Evolutionary conservation across 108 stramenopile genomes (phyloP), one percentile per base, ranked within the genome.

Genomic region (Skeletonema menzelii): DNA sequence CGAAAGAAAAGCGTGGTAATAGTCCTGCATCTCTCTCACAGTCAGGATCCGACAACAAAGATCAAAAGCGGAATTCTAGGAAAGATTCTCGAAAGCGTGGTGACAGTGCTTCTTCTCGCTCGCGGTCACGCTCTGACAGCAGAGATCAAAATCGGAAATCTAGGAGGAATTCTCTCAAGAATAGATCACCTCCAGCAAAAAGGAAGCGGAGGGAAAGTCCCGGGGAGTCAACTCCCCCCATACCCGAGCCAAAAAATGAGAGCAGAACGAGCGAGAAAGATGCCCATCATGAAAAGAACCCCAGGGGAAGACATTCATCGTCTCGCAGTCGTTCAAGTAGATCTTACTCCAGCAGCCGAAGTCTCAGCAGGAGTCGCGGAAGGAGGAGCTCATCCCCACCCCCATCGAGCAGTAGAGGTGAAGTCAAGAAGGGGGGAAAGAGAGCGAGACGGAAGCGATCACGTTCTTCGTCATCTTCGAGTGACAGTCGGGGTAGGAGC

Each of bases 341-440:
- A 65, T 74, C 73, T 11, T 59, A 35, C 56, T 74, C 73, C 1
- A 56, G 73, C 37, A 73, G 63, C 38, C 72, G 28, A 19, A 57
- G 72, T 35, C 32, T 53, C 1, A 73, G 72, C 53, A 35, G 71
- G 28, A 70, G 69, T 62, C 10, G 62, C 5, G 63, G 62, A n/a
- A 49, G 37, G n/a, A 40, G 58, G 19, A 72, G 62, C 38, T 53
- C 27, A 32, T 66, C 62, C 11, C 34, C 47, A 8, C 55, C 37
- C 20, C 34, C 49, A 63, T 32, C 71, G 6, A 22, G 17, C 13
- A 55, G 31, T 20, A 56, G 55, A 27, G n/a, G 13, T 19, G 63
- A 72, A 49, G 49, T 17, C 27, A 42, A 60, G 34, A 47, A 63
- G 49, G 56, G 15, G 37, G 37, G 63, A 72, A 13, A 53, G 32